Base-by-base conservation (phyloP, 2,329 filamentous ascomycete genomes). In the Ceratocystis albifundus region DNA sequence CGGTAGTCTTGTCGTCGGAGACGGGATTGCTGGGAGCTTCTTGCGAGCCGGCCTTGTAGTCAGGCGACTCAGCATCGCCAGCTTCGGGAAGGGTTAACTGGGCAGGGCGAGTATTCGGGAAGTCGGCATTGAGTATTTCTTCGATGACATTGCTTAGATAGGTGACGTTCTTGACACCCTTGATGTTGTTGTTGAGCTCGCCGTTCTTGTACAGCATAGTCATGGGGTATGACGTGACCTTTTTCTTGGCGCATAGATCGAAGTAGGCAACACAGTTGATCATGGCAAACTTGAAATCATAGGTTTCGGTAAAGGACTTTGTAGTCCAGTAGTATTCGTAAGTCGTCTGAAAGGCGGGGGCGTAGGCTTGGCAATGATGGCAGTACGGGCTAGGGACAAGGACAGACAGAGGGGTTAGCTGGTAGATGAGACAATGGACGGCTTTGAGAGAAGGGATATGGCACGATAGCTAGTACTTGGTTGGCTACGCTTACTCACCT, bases 281-380 rank as follows among this genome's bases (percentile, higher is more conserved):
- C 67, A 83, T 84, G 36, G 83, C 93, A 73, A 99, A 96, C 71
- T 89, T 86, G 75, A 96, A 93, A 76, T 93, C 85, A 76, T 97
- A 97, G 75, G 86, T 94, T 65, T 86, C 81, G 41, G 86, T 85
- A 73, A 96, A 96, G 32, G 77, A 76, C 50, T 90, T 87, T 46
- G 90, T 94, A 46, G 92, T 96, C 78, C 90, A 79, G 78, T 96
- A 99, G 76, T 87, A 96, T 77, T 99, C 94, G 80, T 97, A 96
- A 15, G 93, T 76, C 4, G 92, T 96, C 76, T 97, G 91, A 80
- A 85, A 96, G 63, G 84, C 87, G 6, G 94, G 94, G 64, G 89
- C 90, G 72, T 90, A 89, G 62, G 82, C 79, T 74, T 82, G 82
- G 78, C 92, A 96, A 75, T 96, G 90, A 61, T 81, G 81, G 75